Evolutionary conservation across 108 stramenopile species (phyloP).

Genomic region (Discostella stelligeroides): DNA sequence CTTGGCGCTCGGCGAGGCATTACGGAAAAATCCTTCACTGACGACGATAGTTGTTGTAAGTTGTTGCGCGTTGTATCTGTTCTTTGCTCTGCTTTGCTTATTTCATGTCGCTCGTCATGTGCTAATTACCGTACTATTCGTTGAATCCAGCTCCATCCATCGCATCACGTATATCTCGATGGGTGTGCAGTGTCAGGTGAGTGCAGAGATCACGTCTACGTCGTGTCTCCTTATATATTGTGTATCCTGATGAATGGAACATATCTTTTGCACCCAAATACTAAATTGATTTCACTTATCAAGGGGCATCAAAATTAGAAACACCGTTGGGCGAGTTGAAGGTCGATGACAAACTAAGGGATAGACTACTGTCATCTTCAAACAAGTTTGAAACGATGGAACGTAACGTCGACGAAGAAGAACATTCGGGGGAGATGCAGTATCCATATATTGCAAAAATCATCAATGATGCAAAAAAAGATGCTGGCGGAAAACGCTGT

Average conservation of each 20-base stretch:
- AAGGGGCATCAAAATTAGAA: conserved; percentile 48
- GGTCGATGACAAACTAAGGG: conserved; percentile 65
- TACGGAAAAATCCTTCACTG: conserved; percentile 29
- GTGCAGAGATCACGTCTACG: too few species aligned
- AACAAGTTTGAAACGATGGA: conserved; percentile 63
- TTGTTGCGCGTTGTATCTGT: not conserved
- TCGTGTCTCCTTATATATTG: too few species aligned
- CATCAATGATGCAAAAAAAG: conserved; percentile 35
- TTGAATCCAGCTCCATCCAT: conserved; percentile 81
- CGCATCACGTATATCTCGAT: conserved; percentile 84
- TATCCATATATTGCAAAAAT: conserved; percentile 84
- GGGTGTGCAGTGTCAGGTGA: conserved; percentile 79
- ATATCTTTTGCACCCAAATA: too few species aligned
- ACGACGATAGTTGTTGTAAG: conserved; percentile 40
- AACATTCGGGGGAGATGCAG: conserved; percentile 91
- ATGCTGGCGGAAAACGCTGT: conserved; percentile 13
- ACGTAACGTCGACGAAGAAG: conserved; percentile 64
- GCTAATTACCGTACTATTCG: too few species aligned
- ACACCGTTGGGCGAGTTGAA: conserved; percentile 76
- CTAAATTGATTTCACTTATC: too few species aligned
- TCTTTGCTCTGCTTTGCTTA: not conserved
- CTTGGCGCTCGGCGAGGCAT: conserved; percentile 51
- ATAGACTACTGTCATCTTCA: conserved; percentile 57
- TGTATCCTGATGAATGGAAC: not conserved
- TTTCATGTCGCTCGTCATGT: too few species aligned